Evolutionary conservation across 495 filamentous ascomycete genomes (phyloP).

Genomic region (Neurospora sp.): DNA sequence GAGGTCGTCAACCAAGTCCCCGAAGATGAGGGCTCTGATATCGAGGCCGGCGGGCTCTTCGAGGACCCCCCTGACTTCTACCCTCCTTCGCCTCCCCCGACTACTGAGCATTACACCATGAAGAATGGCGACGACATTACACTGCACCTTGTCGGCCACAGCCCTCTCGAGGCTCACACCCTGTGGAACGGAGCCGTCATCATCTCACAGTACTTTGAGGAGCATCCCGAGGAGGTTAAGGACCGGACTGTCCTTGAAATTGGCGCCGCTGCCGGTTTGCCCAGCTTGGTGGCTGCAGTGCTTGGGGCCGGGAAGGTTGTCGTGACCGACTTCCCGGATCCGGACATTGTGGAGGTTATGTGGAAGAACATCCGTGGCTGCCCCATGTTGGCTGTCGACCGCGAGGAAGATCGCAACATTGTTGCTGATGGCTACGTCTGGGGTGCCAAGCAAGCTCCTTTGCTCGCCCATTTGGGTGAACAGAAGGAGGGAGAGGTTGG

Average conservation of each 20-base stretch:
- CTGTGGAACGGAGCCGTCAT: slow-evolving; percentile 83
- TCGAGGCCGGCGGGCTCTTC: slow-evolving; percentile 45
- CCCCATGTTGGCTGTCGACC: slow-evolving; percentile 10
- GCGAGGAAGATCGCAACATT: slow-evolving; percentile 23
- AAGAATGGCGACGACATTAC: slow-evolving; percentile 45
- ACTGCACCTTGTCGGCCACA: slow-evolving; percentile 78
- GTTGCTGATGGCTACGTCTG: slow-evolving; percentile 64
- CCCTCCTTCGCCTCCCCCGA: slow-evolving; percentile 56
- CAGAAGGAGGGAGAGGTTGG: slow-evolving; percentile 11
- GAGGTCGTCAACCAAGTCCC: not conserved
- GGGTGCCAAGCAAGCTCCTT: slow-evolving; percentile 47
- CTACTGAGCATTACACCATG: slow-evolving; percentile 51
- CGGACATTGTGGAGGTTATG: slow-evolving; percentile 67
- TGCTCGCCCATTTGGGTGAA: slow-evolving; percentile 40
- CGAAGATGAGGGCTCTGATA: slow-evolving; percentile 1
- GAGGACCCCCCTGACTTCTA: slow-evolving; percentile 71
- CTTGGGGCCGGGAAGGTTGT: slow-evolving; percentile 59
- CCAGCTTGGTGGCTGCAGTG: slow-evolving; percentile 65
- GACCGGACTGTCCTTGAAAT: slow-evolving; percentile 71
- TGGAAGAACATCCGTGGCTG: slow-evolving; percentile 53
- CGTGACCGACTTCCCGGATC: slow-evolving; percentile 82
- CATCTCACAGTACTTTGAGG: slow-evolving; percentile 67
- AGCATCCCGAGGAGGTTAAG: slow-evolving; percentile 45
- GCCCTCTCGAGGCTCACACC: slow-evolving; percentile 82
- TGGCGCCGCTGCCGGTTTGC: slow-evolving; percentile 80